phyloP scores from a whole-genome alignment of 306 rosid species.

The Fagus sylvatica region DNA sequence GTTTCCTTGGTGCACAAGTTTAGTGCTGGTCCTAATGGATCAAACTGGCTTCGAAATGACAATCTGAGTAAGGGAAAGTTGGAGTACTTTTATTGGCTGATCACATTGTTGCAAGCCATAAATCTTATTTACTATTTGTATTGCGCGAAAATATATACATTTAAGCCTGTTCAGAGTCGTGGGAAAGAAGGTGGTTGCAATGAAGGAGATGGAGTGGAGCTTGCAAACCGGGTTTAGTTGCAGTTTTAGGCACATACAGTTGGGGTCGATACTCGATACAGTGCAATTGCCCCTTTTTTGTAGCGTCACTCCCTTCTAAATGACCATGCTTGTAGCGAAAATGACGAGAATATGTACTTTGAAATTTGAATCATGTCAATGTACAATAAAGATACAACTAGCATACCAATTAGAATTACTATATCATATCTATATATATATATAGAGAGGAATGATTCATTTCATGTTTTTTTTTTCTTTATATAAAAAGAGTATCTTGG shows the following conservation, averaged over 20 bases:
- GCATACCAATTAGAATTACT: background rate
- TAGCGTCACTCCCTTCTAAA: background rate
- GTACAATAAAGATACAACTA: background rate
- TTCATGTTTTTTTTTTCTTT: too few species aligned
- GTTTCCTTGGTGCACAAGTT: constrained; percentile 73
- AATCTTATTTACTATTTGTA: constrained; percentile 63
- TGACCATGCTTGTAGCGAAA: background rate
- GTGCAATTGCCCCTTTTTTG: background rate
- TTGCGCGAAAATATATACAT: constrained; percentile 69
- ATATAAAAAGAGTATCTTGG: too few species aligned
- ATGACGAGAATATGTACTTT: background rate
- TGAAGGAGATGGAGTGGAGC: constrained; percentile 52
- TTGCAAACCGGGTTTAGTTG: constrained; percentile 29
- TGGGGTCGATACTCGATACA: background rate
- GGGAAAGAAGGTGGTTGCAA: constrained; percentile 30
- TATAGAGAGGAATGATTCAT: too few species aligned
- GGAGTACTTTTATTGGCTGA: constrained; percentile 84
- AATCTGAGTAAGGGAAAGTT: constrained; percentile 70
- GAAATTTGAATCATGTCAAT: background rate
- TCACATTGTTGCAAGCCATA: constrained; percentile 56
- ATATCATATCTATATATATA: background rate
- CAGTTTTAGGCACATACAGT: background rate
- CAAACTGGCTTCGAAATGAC: constrained; percentile 82
- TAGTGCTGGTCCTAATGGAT: constrained; percentile 54
- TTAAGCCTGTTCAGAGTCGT: constrained; percentile 62